Base-by-base conservation (phyloP, 2,329 filamentous ascomycete genomes). In the Penicillium carneum region DNA sequence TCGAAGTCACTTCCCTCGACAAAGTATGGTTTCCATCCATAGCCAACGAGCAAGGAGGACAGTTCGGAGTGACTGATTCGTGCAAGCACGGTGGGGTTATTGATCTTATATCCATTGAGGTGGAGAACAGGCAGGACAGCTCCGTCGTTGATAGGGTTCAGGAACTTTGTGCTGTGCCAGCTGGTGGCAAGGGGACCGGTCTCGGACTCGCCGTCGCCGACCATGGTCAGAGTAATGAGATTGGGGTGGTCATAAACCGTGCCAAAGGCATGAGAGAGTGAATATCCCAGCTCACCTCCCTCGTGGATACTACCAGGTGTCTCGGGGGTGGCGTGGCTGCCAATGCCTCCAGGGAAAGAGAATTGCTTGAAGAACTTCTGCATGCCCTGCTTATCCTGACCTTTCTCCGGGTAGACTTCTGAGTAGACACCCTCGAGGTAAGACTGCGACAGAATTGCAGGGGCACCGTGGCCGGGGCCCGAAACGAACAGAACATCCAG, bases 71-170 rank as follows among this genome's bases (percentile, higher is more conserved):
- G 89, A 45, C 86, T 86, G 71, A 93, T 89, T 66, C 90, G 87
- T 14, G 90, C 87, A 16, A 93, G 84, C 0, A 93, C 73, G 5
- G 88, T 93, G 9, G 89, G 89, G 76, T 92, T 91, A 81, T 91
- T 91, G 81, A 93, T 93, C 82, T 93, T 93, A 84, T 93, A 93
- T 48, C 90, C 90, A 69, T 93, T 93, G 36, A 93, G 82, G 75
- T 93, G 90, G 11, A 93, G 83, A 6, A 93, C 87, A 0, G 90
- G 90, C 1, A 93, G 82, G 8, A 93, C 90, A 39, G 90, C 90
- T 33, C 90, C 90, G 70, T 93, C 90, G 0, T 85, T 88, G 68
- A 91, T 89, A 4, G 90, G 90, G 72, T 93, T 92, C 65, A 93
- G 83, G 78, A 92, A 93, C 75, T 93, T 93, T 72, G 85, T 93